phyloP scores from a whole-genome alignment of 345 rosid genomes.

The Hevea brasiliensis region DNA sequence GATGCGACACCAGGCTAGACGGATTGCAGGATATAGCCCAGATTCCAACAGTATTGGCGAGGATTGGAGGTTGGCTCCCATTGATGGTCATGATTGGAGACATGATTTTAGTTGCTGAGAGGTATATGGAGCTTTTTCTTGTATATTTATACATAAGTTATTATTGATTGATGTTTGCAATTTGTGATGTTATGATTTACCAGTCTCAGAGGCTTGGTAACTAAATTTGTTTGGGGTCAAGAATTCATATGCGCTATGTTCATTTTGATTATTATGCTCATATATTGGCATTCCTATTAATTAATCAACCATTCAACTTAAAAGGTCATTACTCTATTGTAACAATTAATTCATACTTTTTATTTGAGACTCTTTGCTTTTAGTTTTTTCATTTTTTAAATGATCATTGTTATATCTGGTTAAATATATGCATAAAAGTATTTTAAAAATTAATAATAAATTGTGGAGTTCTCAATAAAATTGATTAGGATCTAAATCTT shows the following conservation, averaged over 20 bases:
- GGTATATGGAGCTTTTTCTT: not conserved
- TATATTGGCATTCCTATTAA: too few relatives aligned
- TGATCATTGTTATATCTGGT: too few relatives aligned
- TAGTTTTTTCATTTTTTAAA: too few relatives aligned
- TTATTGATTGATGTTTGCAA: constrained; percentile 4
- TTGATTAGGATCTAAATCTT: too few relatives aligned
- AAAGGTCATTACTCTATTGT: too few relatives aligned
- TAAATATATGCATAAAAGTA: too few relatives aligned
- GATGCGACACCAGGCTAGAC: constrained; percentile 25
- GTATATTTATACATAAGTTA: not conserved
- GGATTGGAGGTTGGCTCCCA: constrained; percentile 44
- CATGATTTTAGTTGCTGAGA: constrained; percentile 38
- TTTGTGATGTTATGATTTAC: not conserved
- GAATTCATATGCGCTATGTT: not conserved
- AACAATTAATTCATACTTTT: too few relatives aligned
- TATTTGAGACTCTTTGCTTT: too few relatives aligned
- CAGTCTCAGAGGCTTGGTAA: not conserved
- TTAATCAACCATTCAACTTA: too few relatives aligned
- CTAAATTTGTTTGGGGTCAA: not conserved
- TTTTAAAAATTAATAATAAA: too few relatives aligned
- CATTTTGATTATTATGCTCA: too few relatives aligned
- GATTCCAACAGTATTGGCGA: constrained; percentile 37
- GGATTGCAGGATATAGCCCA: constrained; percentile 39
- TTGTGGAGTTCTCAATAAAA: too few relatives aligned
- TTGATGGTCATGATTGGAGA: constrained; percentile 52